Evolutionary conservation across 2,329 filamentous ascomycete genomes (phyloP).

Genomic region (Diaporthe citriasiana): DNA sequence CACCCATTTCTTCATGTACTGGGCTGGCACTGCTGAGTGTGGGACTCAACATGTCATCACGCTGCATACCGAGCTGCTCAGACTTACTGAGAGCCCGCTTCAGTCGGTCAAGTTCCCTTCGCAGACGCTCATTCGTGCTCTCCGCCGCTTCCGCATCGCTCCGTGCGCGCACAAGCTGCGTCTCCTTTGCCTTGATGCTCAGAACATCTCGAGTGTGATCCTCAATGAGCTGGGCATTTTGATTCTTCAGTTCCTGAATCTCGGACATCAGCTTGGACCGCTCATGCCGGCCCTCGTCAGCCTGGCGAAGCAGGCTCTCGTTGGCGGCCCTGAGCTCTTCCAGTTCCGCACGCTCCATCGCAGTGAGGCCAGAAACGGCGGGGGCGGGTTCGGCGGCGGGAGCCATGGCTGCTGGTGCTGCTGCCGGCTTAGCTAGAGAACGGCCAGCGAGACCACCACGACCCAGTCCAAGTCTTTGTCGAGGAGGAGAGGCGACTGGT

Average conservation of each 20-base stretch:
- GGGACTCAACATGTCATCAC: conserved; percentile 40
- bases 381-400: conserved; percentile 70
- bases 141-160: conserved; percentile 92
- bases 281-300: conserved; percentile 86
- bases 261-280: conserved; percentile 86
- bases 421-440: conserved; percentile 82
- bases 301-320: conserved; percentile 80
- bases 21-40: conserved; percentile 62
- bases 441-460: conserved; percentile 88
- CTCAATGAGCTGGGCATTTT: conserved; percentile 96
- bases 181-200: conserved; percentile 98
- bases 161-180: conserved; percentile 91
- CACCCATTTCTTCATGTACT: conserved; percentile 70
- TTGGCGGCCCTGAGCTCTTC: conserved; percentile 89
- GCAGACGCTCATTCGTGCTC: conserved; percentile 84
- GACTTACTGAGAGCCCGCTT: conserved; percentile 85
- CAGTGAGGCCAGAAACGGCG: conserved; percentile 73
- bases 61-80: conserved; percentile 59
- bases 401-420: conserved; percentile 60
- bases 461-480: conserved; percentile 76
- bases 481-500: conserved; percentile 56
- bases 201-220: conserved; percentile 96
- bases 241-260: conserved; percentile 94
- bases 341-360: conserved; percentile 91
- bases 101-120: conserved; percentile 90